Percentiles rank a stretch among this genome's conserved stretches.
These are phyloP conservation scores for Xylogone sp. DNA, from an alignment of 2,329 filamentous ascomycete genomes.

Conservation along the genomic window DNA sequence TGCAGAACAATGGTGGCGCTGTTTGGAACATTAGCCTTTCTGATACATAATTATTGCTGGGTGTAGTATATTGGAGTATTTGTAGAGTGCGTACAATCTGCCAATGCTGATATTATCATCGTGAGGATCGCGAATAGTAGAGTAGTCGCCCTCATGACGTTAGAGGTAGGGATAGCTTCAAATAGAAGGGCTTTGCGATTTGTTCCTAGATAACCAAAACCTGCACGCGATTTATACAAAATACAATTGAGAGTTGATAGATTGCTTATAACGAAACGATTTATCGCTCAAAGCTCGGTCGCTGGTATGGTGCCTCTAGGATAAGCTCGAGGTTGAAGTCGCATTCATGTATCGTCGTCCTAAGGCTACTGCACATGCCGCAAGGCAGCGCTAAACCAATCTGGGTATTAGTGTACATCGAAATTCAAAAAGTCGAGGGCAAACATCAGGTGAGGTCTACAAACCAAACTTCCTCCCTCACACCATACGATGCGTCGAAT, in stretches of 20 bases:
- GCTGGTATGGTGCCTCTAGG: not conserved
- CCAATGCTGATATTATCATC: conserved; percentile 19
- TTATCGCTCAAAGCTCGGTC: not conserved
- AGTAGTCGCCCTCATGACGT: conserved; percentile 4
- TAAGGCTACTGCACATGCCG: not conserved
- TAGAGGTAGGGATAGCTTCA: not conserved
- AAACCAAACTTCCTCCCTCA: not conserved
- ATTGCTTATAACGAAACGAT: not conserved
- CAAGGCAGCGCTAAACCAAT: not conserved
- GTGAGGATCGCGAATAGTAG: conserved; percentile 18
- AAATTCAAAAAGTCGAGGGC: not conserved
- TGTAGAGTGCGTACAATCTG: conserved; percentile 17
- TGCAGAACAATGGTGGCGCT: conserved; percentile 64
- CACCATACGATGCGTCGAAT: conserved; percentile 27
- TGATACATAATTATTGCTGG: not conserved
- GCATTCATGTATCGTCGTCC: not conserved
- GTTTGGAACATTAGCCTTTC: conserved; percentile 18
- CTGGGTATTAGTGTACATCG: not conserved
- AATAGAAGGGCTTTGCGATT: not conserved
- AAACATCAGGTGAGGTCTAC: not conserved
- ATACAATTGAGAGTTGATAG: not conserved
- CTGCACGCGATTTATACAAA: not conserved
- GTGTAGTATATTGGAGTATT: not conserved
- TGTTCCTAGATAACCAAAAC: not conserved
- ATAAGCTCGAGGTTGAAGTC: not conserved